A percentile compares a stretch with the other conserved stretches of the same genome.
phyloP scores from a whole-genome alignment of 2,329 filamentous ascomycete genomes.

The Dactylella cylindrospora region DNA sequence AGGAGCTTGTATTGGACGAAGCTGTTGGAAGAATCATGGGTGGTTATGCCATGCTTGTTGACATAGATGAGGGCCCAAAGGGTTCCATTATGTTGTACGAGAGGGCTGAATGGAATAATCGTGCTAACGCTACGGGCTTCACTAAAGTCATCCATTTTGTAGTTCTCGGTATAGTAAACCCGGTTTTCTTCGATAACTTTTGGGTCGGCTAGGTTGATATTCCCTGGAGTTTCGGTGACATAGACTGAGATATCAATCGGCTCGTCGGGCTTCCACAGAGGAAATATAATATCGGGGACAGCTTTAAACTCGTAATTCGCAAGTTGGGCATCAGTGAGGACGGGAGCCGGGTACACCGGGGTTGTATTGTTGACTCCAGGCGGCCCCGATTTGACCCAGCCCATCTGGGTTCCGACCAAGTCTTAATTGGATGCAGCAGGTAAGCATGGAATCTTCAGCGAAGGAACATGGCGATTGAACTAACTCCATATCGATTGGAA shows the following conservation, averaged over 20 bases:
- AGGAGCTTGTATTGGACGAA: slow-evolving; percentile 82
- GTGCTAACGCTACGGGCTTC: slow-evolving; percentile 77
- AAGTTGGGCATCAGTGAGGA: slow-evolving; percentile 62
- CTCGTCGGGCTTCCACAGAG: slow-evolving; percentile 82
- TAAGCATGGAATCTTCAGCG: not conserved
- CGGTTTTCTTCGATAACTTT: slow-evolving; percentile 63
- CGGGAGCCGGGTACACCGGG: slow-evolving; percentile 57
- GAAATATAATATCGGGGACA: slow-evolving; percentile 71
- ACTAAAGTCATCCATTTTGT: slow-evolving; percentile 74
- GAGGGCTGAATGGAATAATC: slow-evolving; percentile 71
- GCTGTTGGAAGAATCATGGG: slow-evolving; percentile 73
- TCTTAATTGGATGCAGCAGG: slow-evolving; percentile 1
- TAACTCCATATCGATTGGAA: slow-evolving; percentile 63
- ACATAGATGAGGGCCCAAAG: slow-evolving; percentile 94
- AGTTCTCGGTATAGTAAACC: slow-evolving; percentile 77
- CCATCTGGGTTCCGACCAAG: slow-evolving; percentile 51
- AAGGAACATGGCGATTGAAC: slow-evolving; percentile 51
- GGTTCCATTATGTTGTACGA: slow-evolving; percentile 87
- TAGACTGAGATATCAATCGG: slow-evolving; percentile 81
- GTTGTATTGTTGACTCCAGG: slow-evolving; percentile 55
- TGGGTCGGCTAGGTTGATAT: slow-evolving; percentile 67
- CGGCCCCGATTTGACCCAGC: slow-evolving; percentile 56
- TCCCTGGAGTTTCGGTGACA: slow-evolving; percentile 72
- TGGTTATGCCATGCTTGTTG: slow-evolving; percentile 69
- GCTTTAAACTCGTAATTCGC: slow-evolving; percentile 62